These are phyloP conservation scores for Fusarium penzigii DNA, from an alignment of 2,329 filamentous ascomycete species.

Conservation along the genomic window DNA sequence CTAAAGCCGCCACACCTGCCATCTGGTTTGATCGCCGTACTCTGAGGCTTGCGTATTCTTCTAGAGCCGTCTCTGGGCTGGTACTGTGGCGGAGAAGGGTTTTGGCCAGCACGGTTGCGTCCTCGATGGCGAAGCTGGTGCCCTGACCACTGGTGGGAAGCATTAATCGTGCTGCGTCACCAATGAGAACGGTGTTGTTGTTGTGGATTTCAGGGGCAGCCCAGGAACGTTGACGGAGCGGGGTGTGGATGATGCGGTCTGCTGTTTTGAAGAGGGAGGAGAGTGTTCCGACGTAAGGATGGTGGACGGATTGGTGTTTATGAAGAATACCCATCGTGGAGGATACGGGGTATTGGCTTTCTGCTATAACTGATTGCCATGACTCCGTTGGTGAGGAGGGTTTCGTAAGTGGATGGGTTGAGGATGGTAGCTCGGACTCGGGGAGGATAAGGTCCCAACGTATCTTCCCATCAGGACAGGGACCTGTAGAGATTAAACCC, in stretches of 20 bases:
- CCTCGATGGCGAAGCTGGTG: conserved; percentile 29
- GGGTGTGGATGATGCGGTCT: conserved; percentile 27
- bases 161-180: conserved; percentile 27
- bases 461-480: conserved; percentile 18
- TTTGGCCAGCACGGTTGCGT: conserved; percentile 25
- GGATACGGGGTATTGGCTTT: conserved; percentile 12
- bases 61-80: conserved; percentile 9
- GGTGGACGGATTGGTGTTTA: conserved; percentile 12
- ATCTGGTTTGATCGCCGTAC: conserved; percentile 25
- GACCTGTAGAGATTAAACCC: conserved; percentile 21
- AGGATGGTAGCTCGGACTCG: conserved; percentile 13
- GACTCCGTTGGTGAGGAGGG: conserved; percentile 1
- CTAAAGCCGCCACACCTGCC: conserved; percentile 15
- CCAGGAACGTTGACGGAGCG: conserved; percentile 27
- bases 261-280: conserved; percentile 17
- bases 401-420: conserved; percentile 1
- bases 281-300: conserved; percentile 24
- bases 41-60: conserved; percentile 20
- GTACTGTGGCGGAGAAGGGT: conserved; percentile 13
- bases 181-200: conserved; percentile 19
- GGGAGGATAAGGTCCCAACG: conserved; percentile 29
- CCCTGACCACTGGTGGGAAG: conserved; percentile 29
- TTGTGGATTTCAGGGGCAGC: conserved; percentile 25
- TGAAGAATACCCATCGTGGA: conserved; percentile 13
- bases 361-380: conserved; percentile 16